Conservation (phyloP, 164 flowering plant species). For the Tinospora cordifolia region DNA sequence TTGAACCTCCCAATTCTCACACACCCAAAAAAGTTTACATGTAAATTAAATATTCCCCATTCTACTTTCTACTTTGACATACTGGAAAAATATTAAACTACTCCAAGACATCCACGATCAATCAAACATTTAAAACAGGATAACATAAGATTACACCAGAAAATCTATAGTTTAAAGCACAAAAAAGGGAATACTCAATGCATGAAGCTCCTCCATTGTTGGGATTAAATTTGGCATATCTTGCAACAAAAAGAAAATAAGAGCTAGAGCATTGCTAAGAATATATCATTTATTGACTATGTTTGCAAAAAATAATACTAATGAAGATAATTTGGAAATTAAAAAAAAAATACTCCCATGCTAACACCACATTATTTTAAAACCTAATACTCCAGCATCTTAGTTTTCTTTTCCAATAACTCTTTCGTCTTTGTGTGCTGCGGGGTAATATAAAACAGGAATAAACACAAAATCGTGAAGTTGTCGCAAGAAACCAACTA, state of each 20-base stretch:
- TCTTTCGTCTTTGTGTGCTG: not conserved
- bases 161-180: too few species aligned
- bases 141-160: too few species aligned
- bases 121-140: not conserved
- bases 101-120: not conserved
- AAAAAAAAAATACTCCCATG: not conserved
- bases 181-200: too few species aligned
- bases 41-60: too few species aligned
- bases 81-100: not conserved
- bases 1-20: too few species aligned
- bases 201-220: not conserved
- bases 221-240: not conserved
- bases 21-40: too few species aligned
- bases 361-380: not conserved
- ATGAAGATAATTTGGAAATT: not conserved
- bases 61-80: not conserved
- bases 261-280: not conserved
- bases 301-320: not conserved
- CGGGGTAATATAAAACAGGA: too few species aligned
- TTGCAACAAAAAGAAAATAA: too few species aligned
- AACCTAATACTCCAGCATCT: not conserved
- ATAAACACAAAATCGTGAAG: too few species aligned
- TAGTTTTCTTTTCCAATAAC: not conserved
- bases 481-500: not conserved
- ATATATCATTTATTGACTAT: not conserved